Evolutionary conservation across 1,284 basidiomycete species (phyloP), one percentile per base, ranked within the genome.

Genomic region (Heterobasidion annosum): DNA sequence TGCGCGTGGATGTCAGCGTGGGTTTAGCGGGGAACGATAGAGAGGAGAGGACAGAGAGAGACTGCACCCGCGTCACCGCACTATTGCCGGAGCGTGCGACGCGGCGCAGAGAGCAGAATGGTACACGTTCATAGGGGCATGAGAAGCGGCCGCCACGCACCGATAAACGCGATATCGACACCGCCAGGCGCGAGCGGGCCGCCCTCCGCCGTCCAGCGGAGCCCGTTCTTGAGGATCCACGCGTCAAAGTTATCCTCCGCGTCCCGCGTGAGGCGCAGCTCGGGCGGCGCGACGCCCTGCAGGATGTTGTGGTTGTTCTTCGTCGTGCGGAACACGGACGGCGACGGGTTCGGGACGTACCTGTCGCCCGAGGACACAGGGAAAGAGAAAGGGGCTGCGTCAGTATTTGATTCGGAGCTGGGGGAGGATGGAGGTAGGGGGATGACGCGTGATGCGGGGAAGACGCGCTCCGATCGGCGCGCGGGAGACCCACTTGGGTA

Each of bases 241-340:
- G 83, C 79, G 61, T 89, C 87, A 62, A 93, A 93, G 64, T 79
- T 78, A 57, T 82, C 82, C 70, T 91, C 88, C 50, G 84, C 81
- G 54, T 84, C 82, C 59, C 85, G 75, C 1, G 82, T 85, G 46
- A 93, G 76, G 56, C 89, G 86, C 37, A 90, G 76, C 57, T 79
- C 80, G 13, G 86, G 82, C 13, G 82, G 70, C 2, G 90, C 85
- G 46, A 94, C 91, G 56, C 91, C 91, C 79, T 91, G 88, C 16
- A 91, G 73, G 67, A 89, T 89, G 70, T 91, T 91, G 79, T 91
- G 88, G 74, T 92, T 93, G 84, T 91, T 89, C 77, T 93, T 93
- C 58, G 91, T 93, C 57, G 88, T 92, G 59, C 91, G 81, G 79
- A 93, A 93, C 40, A 93, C 88, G 59, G 79, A 81, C 5, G 91